Evolutionary conservation across 345 rosid species (phyloP).

Genomic region (Eucalyptus urophylla): DNA sequence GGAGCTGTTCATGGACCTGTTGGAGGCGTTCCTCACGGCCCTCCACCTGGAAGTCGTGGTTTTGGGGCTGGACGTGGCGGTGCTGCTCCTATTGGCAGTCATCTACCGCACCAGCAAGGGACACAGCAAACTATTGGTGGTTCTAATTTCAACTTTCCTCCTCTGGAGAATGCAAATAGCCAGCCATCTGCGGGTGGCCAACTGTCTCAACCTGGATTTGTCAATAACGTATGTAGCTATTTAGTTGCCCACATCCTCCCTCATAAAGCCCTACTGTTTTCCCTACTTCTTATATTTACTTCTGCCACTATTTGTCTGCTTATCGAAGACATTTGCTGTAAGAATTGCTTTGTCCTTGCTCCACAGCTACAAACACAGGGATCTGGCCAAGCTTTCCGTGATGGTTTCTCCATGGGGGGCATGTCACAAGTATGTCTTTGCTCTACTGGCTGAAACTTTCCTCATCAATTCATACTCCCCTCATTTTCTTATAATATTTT

Average conservation of each 20-base stretch:
- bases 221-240: slow-evolving; percentile 32
- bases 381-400: slow-evolving; percentile 79
- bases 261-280: background rate
- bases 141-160: slow-evolving; percentile 60
- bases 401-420: slow-evolving; percentile 95
- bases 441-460: background rate
- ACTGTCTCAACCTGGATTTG: slow-evolving; percentile 94
- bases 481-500: background rate
- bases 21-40: slow-evolving; percentile 84
- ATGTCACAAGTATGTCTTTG: slow-evolving; percentile 71
- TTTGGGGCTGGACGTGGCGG: slow-evolving; percentile 91
- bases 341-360: background rate
- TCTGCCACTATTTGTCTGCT: background rate
- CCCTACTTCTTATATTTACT: background rate
- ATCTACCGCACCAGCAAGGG: slow-evolving; percentile 76
- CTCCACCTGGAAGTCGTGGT: slow-evolving; percentile 79
- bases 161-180: slow-evolving; percentile 75
- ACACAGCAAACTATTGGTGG: slow-evolving; percentile 71
- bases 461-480: background rate
- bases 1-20: slow-evolving; percentile 88
- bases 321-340: background rate
- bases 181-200: slow-evolving; percentile 92
- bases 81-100: slow-evolving; percentile 74
- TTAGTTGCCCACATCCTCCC: background rate
- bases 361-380: slow-evolving; percentile 70